phyloP scores from a whole-genome alignment of 352 stramenopile species.

The Phytophthora cajani region DNA sequence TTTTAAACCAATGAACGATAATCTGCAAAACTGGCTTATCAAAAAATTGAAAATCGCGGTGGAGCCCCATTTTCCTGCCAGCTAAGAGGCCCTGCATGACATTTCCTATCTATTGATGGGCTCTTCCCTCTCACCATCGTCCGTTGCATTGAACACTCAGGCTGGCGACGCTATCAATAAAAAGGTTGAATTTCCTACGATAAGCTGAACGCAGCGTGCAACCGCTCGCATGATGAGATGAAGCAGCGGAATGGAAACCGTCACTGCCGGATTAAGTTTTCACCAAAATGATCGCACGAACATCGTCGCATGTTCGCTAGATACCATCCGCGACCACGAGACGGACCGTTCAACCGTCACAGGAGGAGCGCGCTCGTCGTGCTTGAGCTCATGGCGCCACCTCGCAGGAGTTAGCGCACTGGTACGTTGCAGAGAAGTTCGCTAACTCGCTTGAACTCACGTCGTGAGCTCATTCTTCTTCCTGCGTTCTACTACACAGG shows the following conservation, averaged over 20 bases:
- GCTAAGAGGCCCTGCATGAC: too few species aligned
- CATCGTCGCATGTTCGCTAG: background rate
- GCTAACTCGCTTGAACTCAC: too few species aligned
- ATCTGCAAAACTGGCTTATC: too few species aligned
- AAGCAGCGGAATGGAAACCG: background rate
- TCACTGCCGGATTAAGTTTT: background rate
- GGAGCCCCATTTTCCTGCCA: too few species aligned
- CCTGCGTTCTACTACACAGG: conserved; percentile 16
- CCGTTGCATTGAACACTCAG: too few species aligned
- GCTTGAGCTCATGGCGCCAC: background rate
- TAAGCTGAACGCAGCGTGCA: background rate
- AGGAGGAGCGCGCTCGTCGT: background rate
- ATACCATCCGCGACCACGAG: background rate
- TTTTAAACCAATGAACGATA: too few species aligned
- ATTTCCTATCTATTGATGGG: too few species aligned
- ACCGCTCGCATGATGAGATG: background rate
- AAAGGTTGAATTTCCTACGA: background rate
- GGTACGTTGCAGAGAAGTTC: background rate
- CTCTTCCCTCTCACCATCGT: too few species aligned
- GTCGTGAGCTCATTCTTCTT: conserved; percentile 22
- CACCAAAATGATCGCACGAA: background rate
- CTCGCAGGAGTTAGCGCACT: background rate
- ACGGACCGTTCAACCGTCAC: background rate
- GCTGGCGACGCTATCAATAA: background rate
- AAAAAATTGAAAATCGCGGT: too few species aligned